Evolutionary conservation across 1,284 basidiomycete species (phyloP).

Genomic region (Earliella scabrosa): DNA sequence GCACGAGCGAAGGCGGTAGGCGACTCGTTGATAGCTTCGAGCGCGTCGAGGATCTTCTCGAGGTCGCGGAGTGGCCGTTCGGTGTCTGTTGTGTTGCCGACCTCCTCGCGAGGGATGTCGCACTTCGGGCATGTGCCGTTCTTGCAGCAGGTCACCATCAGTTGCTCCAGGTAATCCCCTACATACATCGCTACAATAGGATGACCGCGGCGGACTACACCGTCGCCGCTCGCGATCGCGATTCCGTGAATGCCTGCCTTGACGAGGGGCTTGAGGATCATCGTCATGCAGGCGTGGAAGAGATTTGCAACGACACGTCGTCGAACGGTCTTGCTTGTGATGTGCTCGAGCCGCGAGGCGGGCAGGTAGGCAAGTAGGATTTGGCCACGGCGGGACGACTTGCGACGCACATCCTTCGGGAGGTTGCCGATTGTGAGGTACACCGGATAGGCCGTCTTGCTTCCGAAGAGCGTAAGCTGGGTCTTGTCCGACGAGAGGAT

Average conservation of each 20-base stretch:
- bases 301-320: slow-evolving; percentile 21
- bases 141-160: slow-evolving; percentile 28
- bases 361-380: slow-evolving; percentile 43
- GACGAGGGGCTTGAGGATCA: slow-evolving; percentile 12
- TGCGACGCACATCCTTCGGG: slow-evolving; percentile 39
- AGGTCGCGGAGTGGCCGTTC: slow-evolving; percentile 12
- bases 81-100: not conserved
- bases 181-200: slow-evolving; percentile 29
- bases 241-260: slow-evolving; percentile 14
- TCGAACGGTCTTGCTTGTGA: not conserved
- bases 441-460: slow-evolving; percentile 42
- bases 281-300: slow-evolving; percentile 43
- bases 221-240: slow-evolving; percentile 24
- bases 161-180: slow-evolving; percentile 32
- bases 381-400: slow-evolving; percentile 35
- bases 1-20: not conserved
- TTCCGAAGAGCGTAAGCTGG: slow-evolving; percentile 28
- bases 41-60: not conserved
- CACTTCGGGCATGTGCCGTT: slow-evolving; percentile 29
- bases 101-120: not conserved
- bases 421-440: slow-evolving; percentile 47
- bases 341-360: not conserved
- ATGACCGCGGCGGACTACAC: slow-evolving; percentile 5
- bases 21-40: not conserved
- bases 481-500: not conserved